Conservation (phyloP, 176 grass and related monocot species). For the bread wheat (Triticum aestivum) region IWGSC_CS_RefSeq_v2.1 NC_057812.1:184346202-184346701, state of each 20-base stretch:
- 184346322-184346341: constrained; percentile 20
- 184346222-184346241: not conserved
- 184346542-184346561: no score
- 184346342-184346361: not conserved
- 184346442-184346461: not conserved
- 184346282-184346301: constrained; percentile 30
- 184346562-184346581: no score
- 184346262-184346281: not conserved
- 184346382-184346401: not conserved
- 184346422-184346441: not conserved
- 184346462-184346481: constrained; percentile 58
- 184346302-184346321: not conserved
- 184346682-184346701: no score
- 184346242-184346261: not conserved
- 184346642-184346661: no score
- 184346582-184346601: no score
- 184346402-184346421: not conserved
- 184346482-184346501: constrained; percentile 61
- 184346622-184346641: no score
- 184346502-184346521: constrained; percentile 39
- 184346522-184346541: not conserved
- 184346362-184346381: constrained; percentile 9
- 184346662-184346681: no score
- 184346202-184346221: not conserved
- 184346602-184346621: no score